phyloP scores from a whole-genome alignment of 2,329 filamentous ascomycete species.

The Aureobasidium pullulans region DNA sequence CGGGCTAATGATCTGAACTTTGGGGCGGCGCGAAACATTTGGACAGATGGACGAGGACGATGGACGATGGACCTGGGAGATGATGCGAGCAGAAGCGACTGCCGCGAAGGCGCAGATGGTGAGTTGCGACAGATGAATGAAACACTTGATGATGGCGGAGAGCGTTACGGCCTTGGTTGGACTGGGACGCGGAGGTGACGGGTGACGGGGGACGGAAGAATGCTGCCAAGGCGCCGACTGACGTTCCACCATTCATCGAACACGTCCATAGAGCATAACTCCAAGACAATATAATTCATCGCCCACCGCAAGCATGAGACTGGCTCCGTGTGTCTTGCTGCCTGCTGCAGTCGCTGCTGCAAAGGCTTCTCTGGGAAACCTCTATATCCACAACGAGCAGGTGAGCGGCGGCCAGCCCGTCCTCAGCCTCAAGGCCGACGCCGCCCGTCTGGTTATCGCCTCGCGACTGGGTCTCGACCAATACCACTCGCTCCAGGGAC shows the following conservation, averaged over 20 bases:
- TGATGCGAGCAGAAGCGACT: neutral
- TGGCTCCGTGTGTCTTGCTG: conserved; percentile 32
- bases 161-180: neutral
- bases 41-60: neutral
- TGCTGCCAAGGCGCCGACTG: conserved; percentile 1
- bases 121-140: neutral
- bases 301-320: conserved; percentile 35
- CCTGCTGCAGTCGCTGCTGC: conserved; percentile 32
- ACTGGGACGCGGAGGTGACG: neutral
- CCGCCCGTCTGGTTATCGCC: conserved; percentile 44
- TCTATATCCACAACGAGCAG: conserved; percentile 31
- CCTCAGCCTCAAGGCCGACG: conserved; percentile 36
- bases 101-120: neutral
- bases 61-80: neutral
- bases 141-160: neutral
- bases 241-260: conserved; percentile 2
- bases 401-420: conserved; percentile 33
- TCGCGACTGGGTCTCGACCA: conserved; percentile 44
- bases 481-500: conserved; percentile 38
- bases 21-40: conserved; percentile 11
- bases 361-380: conserved; percentile 26
- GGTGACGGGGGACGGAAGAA: neutral
- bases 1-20: conserved; percentile 6
- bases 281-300: neutral
- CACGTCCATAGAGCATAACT: neutral